These are phyloP conservation scores for Clohesyomyces aquaticus DNA, from an alignment of 495 filamentous ascomycete genomes.

Conservation along the genomic window DNA sequence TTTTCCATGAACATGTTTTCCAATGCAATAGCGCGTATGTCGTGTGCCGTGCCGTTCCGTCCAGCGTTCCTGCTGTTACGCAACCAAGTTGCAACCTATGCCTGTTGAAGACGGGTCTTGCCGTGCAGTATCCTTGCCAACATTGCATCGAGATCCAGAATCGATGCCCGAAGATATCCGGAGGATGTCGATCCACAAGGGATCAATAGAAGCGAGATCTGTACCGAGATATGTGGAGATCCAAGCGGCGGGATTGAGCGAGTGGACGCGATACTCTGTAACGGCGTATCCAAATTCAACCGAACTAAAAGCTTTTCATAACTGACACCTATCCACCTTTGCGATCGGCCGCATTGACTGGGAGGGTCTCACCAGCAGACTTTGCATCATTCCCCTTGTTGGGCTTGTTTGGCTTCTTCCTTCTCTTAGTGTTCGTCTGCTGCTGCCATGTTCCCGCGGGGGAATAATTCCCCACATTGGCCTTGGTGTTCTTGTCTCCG, in stretches of 20 bases:
- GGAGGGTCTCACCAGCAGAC: slow-evolving; percentile 42
- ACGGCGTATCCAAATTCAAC: background rate
- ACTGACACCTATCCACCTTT: slow-evolving; percentile 50
- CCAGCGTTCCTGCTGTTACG: background rate
- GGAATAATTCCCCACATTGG: slow-evolving; percentile 13
- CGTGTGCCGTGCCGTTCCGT: background rate
- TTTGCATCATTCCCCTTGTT: slow-evolving; percentile 25
- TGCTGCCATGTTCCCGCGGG: slow-evolving; percentile 18
- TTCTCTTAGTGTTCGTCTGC: slow-evolving; percentile 39
- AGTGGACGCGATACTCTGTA: background rate
- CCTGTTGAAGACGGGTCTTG: background rate
- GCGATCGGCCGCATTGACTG: slow-evolving; percentile 48
- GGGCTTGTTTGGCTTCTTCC: slow-evolving; percentile 31
- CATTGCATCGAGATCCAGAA: background rate
- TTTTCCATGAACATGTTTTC: background rate
- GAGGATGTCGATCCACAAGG: background rate
- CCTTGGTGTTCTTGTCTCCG: slow-evolving; percentile 18
- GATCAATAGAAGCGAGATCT: background rate
- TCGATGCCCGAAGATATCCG: background rate
- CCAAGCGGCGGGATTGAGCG: background rate
- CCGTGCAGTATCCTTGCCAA: background rate
- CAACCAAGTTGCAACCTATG: background rate
- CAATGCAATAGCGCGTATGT: background rate
- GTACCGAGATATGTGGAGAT: background rate
- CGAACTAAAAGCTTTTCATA: background rate